Percentiles rank a stretch among this genome's conserved stretches.
Conservation (phyloP, 768 basidiomycete genomes). For the Leucogyrophana mollusca region DNA sequence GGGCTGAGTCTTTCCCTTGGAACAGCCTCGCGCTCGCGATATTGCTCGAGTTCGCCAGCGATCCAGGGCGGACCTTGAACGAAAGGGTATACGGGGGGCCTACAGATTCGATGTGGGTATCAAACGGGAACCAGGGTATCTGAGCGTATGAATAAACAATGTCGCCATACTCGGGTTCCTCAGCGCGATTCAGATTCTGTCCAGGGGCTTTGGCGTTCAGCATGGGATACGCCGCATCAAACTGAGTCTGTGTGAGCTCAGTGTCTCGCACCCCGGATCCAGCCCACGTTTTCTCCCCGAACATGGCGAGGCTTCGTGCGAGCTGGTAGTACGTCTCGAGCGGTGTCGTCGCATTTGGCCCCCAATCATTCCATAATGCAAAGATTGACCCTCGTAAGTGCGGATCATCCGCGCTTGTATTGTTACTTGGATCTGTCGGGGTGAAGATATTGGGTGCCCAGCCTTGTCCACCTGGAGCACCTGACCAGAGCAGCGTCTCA, state of each 20-base stretch:
- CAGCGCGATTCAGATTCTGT: constrained; percentile 42
- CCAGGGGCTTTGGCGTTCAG: constrained; percentile 40
- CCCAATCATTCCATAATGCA: constrained; percentile 45
- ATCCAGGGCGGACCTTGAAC: constrained; percentile 36
- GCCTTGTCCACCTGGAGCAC: constrained; percentile 26
- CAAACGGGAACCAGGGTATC: constrained; percentile 17
- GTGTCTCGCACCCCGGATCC: constrained; percentile 35
- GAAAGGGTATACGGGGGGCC: constrained; percentile 43
- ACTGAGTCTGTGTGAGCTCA: constrained; percentile 33
- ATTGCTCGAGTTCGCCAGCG: constrained; percentile 11
- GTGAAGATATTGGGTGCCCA: constrained; percentile 38
- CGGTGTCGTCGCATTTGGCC: constrained; percentile 43
- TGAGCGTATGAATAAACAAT: constrained; percentile 27
- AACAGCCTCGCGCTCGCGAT: constrained; percentile 26
- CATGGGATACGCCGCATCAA: constrained; percentile 32
- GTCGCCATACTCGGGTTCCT: constrained; percentile 24
- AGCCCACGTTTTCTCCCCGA: constrained; percentile 44
- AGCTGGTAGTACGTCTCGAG: constrained; percentile 44
- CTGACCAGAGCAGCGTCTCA: constrained; percentile 28
- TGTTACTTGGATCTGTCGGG: constrained; percentile 26
- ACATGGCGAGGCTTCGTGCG: constrained; percentile 37
- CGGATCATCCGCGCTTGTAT: constrained; percentile 25
- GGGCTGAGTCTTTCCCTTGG: constrained; percentile 32
- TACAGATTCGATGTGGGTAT: constrained; percentile 34
- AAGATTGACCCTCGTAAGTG: constrained; percentile 35